Evolutionary conservation across 2,329 filamentous ascomycete genomes (phyloP).

Genomic region (Fusarium cyanostomum): DNA sequence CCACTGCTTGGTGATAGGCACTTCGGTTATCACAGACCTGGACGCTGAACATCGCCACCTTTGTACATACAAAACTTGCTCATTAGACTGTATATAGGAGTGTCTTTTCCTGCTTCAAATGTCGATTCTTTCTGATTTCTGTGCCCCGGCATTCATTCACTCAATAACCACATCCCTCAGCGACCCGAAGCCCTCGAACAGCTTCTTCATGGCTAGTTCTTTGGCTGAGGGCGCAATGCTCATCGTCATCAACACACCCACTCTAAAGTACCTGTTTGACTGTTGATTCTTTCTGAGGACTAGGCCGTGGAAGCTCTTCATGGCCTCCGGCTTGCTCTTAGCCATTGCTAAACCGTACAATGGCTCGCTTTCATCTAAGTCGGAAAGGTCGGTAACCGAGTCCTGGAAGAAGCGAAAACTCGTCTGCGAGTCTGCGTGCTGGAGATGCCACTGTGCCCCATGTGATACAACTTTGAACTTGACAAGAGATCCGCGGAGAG

Average conservation of each 20-base stretch:
- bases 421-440: background rate
- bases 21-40: too few relatives aligned
- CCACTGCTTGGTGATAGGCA: slow-evolving; percentile 8
- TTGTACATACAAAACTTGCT: too few relatives aligned
- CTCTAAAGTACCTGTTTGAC: background rate
- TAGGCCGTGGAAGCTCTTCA: background rate
- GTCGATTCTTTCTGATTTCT: too few relatives aligned
- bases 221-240: background rate
- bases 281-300: background rate
- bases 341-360: background rate
- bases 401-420: background rate
- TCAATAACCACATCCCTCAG: background rate
- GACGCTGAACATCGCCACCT: too few relatives aligned
- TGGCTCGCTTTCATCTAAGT: background rate
- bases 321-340: background rate
- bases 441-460: background rate
- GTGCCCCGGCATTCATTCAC: background rate
- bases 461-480: background rate
- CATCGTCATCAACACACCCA: background rate
- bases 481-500: background rate
- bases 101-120: too few relatives aligned
- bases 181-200: background rate
- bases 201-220: background rate
- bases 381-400: background rate
- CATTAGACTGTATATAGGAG: too few relatives aligned